phyloP scores from a whole-genome alignment of 2,329 filamentous ascomycete genomes.

The Diaporthe nobilis region DNA sequence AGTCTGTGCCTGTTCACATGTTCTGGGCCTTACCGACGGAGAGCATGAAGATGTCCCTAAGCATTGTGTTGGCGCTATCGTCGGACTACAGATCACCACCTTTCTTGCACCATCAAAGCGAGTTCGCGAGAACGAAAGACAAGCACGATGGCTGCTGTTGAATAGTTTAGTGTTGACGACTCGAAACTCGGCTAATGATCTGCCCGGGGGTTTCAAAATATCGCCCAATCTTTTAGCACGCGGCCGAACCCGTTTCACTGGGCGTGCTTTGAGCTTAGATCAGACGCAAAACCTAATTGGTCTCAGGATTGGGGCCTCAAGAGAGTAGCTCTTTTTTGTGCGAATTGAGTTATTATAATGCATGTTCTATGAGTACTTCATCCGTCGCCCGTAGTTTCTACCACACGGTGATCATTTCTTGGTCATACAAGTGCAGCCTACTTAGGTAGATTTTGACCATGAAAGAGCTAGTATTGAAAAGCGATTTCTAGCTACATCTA shows the following conservation, averaged over 20 bases:
- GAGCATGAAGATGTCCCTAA: conserved; percentile 19
- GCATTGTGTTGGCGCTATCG: conserved; percentile 11
- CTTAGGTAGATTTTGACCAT: too few relatives aligned
- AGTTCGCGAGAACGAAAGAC: background rate
- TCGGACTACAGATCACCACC: background rate
- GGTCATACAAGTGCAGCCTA: too few relatives aligned
- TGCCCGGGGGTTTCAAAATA: conserved; percentile 19
- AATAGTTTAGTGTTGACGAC: background rate
- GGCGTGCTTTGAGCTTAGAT: conserved; percentile 3
- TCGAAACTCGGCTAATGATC: conserved; percentile 23
- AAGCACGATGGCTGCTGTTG: conserved; percentile 4
- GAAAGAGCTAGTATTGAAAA: background rate
- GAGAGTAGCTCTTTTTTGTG: background rate
- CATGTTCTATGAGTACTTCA: background rate
- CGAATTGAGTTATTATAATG: background rate
- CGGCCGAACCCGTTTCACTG: conserved; percentile 20
- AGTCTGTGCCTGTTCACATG: background rate
- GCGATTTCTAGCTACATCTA: background rate
- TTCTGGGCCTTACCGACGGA: conserved; percentile 20
- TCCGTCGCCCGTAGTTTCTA: background rate
- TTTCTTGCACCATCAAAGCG: background rate
- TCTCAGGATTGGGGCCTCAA: background rate
- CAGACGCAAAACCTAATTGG: background rate
- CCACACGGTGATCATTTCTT: background rate
- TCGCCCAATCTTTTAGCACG: conserved; percentile 17